Conservation (phyloP, 805 yeast species). For the Metschnikowia peoriensis region DNA sequence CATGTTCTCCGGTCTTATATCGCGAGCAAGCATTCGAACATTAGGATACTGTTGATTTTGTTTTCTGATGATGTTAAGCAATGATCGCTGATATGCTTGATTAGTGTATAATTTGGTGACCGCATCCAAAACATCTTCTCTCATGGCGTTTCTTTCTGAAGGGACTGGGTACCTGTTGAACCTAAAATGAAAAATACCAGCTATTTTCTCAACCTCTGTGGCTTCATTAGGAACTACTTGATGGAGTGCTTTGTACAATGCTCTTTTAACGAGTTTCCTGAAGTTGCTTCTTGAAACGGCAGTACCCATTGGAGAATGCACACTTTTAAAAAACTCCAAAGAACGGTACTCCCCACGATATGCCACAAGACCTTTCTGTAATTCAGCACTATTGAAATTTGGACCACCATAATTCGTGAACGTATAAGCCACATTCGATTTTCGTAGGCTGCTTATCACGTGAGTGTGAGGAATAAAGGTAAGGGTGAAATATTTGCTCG, state of each 20-base stretch:
- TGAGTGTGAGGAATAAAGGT: conserved; percentile 32
- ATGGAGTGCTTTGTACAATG: conserved; percentile 12
- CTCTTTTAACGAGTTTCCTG: conserved; percentile 36
- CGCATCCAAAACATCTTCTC: conserved; percentile 5
- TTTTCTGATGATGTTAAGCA: not conserved
- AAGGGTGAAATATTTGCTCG: conserved; percentile 23
- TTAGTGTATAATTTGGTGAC: conserved; percentile 12
- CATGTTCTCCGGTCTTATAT: conserved; percentile 11
- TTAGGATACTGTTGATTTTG: conserved; percentile 5
- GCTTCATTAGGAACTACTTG: conserved; percentile 6
- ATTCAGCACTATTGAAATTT: conserved; percentile 25
- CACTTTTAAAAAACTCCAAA: conserved; percentile 23
- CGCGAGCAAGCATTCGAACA: conserved; percentile 6
- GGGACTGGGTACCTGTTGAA: conserved; percentile 10
- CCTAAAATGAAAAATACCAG: conserved; percentile 17
- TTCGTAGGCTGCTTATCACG: conserved; percentile 27
- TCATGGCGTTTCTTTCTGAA: conserved; percentile 3
- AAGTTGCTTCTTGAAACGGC: conserved; percentile 31
- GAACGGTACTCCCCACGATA: conserved; percentile 31
- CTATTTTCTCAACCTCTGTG: conserved; percentile 9
- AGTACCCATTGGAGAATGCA: conserved; percentile 29
- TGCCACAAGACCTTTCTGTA: conserved; percentile 20
- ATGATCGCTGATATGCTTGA: not conserved
- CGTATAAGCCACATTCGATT: conserved; percentile 38
- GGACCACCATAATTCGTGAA: conserved; percentile 30